phyloP scores from a whole-genome alignment of 257 asterid genomes.

The Petunia axillaris region DNA sequence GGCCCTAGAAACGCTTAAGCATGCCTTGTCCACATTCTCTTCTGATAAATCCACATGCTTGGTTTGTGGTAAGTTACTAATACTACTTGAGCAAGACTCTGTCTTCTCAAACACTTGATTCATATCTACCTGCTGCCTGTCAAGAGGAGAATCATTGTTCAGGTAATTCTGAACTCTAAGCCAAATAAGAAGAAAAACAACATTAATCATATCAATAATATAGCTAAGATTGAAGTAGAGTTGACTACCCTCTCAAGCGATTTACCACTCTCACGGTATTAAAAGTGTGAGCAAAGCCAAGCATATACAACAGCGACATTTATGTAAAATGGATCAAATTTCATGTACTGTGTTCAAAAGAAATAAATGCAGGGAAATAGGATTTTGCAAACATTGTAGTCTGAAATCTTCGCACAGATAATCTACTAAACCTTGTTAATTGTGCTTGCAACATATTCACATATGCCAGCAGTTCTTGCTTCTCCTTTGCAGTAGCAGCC shows the following conservation, averaged over 20 bases:
- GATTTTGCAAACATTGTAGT: not conserved
- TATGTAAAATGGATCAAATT: constrained; percentile 12
- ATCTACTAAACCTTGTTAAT: constrained; percentile 59
- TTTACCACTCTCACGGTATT: not conserved
- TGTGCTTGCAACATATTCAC: constrained; percentile 75
- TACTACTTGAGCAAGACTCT: constrained; percentile 66
- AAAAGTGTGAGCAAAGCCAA: not conserved
- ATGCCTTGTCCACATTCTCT: constrained; percentile 93
- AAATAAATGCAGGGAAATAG: not conserved
- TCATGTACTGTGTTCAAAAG: constrained; percentile 19
- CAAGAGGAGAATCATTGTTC: constrained; percentile 31
- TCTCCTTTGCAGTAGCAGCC: constrained; percentile 71
- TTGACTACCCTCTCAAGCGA: not conserved
- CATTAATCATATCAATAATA: not conserved
- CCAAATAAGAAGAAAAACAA: constrained; percentile 10
- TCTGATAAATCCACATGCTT: constrained; percentile 89
- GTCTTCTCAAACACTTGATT: constrained; percentile 70
- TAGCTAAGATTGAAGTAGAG: not conserved
- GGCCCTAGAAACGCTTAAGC: constrained; percentile 65
- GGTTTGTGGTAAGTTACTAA: constrained; percentile 58
- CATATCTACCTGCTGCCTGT: constrained; percentile 82
- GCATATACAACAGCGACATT: not conserved
- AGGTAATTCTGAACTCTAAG: not conserved
- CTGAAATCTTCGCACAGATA: not conserved
- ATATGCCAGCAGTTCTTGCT: constrained; percentile 75